phyloP scores from a whole-genome alignment of 352 stramenopile species.

The Globisporangium parvum region DNA sequence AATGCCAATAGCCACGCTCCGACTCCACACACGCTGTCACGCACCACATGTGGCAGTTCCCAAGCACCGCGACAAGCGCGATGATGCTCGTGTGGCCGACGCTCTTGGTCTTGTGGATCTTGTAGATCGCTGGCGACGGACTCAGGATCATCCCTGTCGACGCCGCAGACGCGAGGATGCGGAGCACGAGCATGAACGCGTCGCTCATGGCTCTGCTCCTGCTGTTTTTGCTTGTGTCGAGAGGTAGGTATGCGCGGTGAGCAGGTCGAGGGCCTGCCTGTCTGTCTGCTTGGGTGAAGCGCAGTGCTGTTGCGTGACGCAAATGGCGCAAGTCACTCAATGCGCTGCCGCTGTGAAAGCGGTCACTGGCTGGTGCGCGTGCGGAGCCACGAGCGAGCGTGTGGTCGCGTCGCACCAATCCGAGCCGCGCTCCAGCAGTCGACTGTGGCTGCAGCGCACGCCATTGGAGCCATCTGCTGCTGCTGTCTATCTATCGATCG shows the following conservation, averaged over 20 bases:
- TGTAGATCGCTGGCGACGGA: slow-evolving; percentile 27
- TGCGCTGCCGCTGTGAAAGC: too few relatives aligned
- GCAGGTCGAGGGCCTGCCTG: not conserved
- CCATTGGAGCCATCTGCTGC: too few relatives aligned
- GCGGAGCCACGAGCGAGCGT: too few relatives aligned
- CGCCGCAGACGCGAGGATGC: slow-evolving; percentile 24
- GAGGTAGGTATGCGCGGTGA: not conserved
- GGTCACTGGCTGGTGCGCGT: too few relatives aligned
- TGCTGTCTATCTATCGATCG: too few relatives aligned
- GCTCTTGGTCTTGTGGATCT: slow-evolving; percentile 30
- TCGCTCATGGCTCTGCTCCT: not conserved
- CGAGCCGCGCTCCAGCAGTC: too few relatives aligned
- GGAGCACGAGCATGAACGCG: slow-evolving; percentile 4
- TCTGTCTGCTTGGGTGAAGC: too few relatives aligned
- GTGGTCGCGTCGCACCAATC: too few relatives aligned
- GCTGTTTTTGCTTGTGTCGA: not conserved
- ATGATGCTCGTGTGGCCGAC: slow-evolving; percentile 31
- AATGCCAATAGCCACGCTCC: not conserved
- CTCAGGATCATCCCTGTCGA: slow-evolving; percentile 32
- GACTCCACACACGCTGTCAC: not conserved
- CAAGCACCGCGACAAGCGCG: slow-evolving; percentile 33
- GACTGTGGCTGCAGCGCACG: too few relatives aligned
- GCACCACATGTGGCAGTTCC: slow-evolving; percentile 31
- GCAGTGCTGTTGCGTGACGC: too few relatives aligned
- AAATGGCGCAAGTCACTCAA: too few relatives aligned